These are phyloP conservation scores for Metschnikowia continentalis DNA, from an alignment of 805 yeast genomes.

Conservation along the genomic window DNA sequence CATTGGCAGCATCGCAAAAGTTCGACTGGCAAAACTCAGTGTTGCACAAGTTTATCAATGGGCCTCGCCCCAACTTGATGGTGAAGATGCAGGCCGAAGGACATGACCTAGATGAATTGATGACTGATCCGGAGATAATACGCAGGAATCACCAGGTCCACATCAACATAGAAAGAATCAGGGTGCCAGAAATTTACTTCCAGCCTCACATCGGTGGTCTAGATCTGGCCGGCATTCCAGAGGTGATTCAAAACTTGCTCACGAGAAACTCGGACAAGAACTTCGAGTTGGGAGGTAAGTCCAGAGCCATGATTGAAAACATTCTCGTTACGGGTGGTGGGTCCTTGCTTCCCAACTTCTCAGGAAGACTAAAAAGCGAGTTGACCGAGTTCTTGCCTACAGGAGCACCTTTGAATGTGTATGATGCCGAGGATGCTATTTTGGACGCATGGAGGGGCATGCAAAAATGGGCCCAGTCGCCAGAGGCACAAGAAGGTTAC, in stretches of 20 bases:
- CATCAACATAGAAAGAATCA: constrained; percentile 82
- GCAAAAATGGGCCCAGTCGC: constrained; percentile 67
- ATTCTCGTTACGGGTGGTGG: constrained; percentile 87
- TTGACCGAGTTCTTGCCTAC: constrained; percentile 68
- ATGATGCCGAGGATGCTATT: constrained; percentile 62
- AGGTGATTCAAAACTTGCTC: constrained; percentile 65
- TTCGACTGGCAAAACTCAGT: constrained; percentile 81
- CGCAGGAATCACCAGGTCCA: constrained; percentile 89
- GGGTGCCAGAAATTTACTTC: constrained; percentile 88
- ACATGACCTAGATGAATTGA: constrained; percentile 39
- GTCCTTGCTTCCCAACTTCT: constrained; percentile 60
- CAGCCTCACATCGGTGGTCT: constrained; percentile 93
- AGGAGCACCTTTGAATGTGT: constrained; percentile 55
- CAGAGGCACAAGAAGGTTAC: constrained; percentile 42
- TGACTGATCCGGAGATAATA: constrained; percentile 56
- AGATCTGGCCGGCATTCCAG: constrained; percentile 92
- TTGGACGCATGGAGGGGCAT: constrained; percentile 93
- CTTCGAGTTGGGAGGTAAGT: constrained; percentile 52
- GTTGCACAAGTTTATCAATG: constrained; percentile 81
- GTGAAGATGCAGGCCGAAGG: constrained; percentile 41
- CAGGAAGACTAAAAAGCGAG: constrained; percentile 64
- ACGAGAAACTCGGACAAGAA: constrained; percentile 55
- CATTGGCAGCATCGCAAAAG: constrained; percentile 61
- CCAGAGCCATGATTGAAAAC: constrained; percentile 52
- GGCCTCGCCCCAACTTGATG: constrained; percentile 81